phyloP scores from a whole-genome alignment of 495 filamentous ascomycete genomes.

The Evernia prunastri region DNA sequence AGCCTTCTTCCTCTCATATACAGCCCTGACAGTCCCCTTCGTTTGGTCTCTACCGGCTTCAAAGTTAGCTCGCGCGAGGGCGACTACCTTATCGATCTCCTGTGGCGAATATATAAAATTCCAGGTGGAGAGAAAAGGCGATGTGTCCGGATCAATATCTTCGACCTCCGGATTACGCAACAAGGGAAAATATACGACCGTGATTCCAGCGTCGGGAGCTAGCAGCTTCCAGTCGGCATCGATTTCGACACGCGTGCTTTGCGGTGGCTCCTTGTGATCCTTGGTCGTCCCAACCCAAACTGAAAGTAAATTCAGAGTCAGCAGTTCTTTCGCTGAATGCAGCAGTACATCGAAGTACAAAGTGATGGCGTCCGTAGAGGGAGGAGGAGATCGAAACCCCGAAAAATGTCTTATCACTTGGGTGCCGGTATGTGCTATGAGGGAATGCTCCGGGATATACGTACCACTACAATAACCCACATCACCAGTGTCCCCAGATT shows the following conservation, averaged over 20 bases:
- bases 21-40: constrained; percentile 71
- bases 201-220: constrained; percentile 73
- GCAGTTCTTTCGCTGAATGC: not conserved
- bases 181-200: constrained; percentile 87
- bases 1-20: constrained; percentile 85
- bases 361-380: not conserved
- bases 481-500: constrained; percentile 48
- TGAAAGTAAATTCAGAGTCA: not conserved
- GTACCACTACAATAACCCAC: constrained; percentile 71
- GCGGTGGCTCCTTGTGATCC: constrained; percentile 61
- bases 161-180: constrained; percentile 71
- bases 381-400: not conserved
- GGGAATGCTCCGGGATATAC: not conserved
- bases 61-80: constrained; percentile 81
- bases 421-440: not conserved
- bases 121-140: constrained; percentile 90
- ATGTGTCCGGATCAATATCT: constrained; percentile 70
- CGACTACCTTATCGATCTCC: constrained; percentile 74
- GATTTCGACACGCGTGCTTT: constrained; percentile 50
- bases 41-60: constrained; percentile 69
- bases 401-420: no score
- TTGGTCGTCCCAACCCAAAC: constrained; percentile 86
- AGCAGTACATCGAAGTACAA: not conserved
- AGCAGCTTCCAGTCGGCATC: constrained; percentile 68
- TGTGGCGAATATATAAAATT: constrained; percentile 91